Conservation (phyloP, 2,329 filamentous ascomycete species). For the Colletotrichum chlorophyti region DNA sequence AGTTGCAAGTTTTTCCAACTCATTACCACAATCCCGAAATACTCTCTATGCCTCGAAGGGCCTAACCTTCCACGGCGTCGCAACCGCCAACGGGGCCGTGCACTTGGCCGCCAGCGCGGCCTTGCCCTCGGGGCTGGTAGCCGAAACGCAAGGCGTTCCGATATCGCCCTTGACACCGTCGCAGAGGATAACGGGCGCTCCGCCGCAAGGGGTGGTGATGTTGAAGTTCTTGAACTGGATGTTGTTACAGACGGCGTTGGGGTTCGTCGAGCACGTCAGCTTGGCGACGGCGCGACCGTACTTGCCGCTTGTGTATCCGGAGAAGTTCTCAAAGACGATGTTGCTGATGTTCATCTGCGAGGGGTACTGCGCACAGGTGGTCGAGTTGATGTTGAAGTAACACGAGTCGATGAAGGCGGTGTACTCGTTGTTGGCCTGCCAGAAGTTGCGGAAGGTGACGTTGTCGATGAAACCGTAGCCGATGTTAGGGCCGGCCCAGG, state of each 20-base stretch:
- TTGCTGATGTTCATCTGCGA: constrained; percentile 62
- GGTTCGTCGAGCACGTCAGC: constrained; percentile 59
- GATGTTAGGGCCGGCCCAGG: constrained; percentile 62
- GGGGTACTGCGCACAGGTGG: constrained; percentile 65
- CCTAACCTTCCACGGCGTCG: constrained; percentile 32
- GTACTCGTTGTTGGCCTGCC: constrained; percentile 65
- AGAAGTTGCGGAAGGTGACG: constrained; percentile 65
- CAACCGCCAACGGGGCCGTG: constrained; percentile 36
- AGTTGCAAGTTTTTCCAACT: too few species aligned
- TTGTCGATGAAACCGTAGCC: constrained; percentile 66
- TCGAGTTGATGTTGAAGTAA: constrained; percentile 61
- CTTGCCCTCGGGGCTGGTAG: constrained; percentile 39
- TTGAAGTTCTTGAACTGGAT: constrained; percentile 59
- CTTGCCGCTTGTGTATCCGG: constrained; percentile 60
- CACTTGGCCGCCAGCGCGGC: constrained; percentile 41
- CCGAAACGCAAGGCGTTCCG: constrained; percentile 41
- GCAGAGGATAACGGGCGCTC: constrained; percentile 54
- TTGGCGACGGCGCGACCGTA: constrained; percentile 59
- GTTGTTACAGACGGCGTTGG: constrained; percentile 59
- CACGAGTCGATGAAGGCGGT: constrained; percentile 61
- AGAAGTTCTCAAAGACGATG: constrained; percentile 63
- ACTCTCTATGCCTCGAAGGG: constrained; percentile 15
- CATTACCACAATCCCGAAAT: not conserved
- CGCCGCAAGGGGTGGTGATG: constrained; percentile 58
- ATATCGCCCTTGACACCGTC: constrained; percentile 51